Evolutionary conservation across 2,329 filamentous ascomycete genomes (phyloP), one percentile per base, ranked within the genome.

Genomic region (Botrytis galanthina): DNA sequence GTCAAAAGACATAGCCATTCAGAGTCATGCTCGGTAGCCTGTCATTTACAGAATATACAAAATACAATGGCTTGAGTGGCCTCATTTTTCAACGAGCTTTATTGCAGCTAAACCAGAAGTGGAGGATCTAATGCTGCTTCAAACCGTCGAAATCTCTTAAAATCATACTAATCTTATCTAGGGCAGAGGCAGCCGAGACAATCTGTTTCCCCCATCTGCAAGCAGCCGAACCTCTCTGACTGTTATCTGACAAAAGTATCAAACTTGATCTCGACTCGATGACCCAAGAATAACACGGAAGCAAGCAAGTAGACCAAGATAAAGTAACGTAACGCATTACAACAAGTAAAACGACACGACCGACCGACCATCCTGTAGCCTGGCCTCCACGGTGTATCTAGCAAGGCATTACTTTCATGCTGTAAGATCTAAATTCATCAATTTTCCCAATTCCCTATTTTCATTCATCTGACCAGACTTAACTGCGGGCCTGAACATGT

Each of bases 391-490:
- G 35, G 39, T 26, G 14, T 67, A 54, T n/a, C 32, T 54, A 37
- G 48, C n/a, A 51, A 54, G 32, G 64, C 64, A 67, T 39, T 29
- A 39, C 39, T 59, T 35, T 70, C 29, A 68, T 67, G 48, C 61
- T 39, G 62, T 67, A 67, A 72, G 70, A 67, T 67, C 59, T 67
- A 32, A 8, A 67, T 67, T 10, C 35, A 66, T 66, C 60, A 61
- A n/a, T 18, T 62, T 59, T 14, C 26, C 37, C 44, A 51, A 29
- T 51, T 54, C 37, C 22, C 14, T 35, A 51, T 39, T 51, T 20
- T 67, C 46, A 60, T 72, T 61, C 63, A 72, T 69, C 32, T 69
- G 63, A 69, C 63, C 71, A 61, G 32, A 72, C 29, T 69, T 32
- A n/a, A 39, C 63, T 69, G 71, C 63, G 62, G 71, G 71, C 61